These are phyloP conservation scores for Sphenostylis stenocarpa DNA, from an alignment of 306 rosid genomes.

Conservation along the genomic window DNA sequence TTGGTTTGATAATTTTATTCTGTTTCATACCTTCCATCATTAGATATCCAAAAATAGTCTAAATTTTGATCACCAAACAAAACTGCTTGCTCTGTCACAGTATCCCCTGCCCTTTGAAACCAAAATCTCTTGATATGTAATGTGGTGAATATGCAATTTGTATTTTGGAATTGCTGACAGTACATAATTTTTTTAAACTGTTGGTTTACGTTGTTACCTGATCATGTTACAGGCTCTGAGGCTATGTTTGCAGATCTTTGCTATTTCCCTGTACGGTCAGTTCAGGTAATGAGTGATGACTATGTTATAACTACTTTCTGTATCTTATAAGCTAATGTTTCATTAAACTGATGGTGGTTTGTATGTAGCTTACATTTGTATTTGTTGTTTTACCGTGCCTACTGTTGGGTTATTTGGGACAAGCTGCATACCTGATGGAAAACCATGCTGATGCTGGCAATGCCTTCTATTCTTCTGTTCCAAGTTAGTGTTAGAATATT, in stretches of 20 bases:
- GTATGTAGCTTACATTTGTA: conserved; percentile 64
- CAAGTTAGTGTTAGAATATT: conserved; percentile 57
- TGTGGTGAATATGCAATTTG: conserved; percentile 10
- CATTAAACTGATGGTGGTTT: conserved; percentile 38
- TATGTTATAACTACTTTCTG: conserved; percentile 24
- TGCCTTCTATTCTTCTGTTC: conserved; percentile 83
- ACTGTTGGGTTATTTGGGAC: conserved; percentile 97
- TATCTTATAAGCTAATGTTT: conserved; percentile 18
- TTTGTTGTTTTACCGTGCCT: conserved; percentile 67
- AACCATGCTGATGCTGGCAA: conserved; percentile 62
- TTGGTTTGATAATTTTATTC: no score
- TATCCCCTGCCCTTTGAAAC: background rate
- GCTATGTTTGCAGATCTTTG: conserved; percentile 99
- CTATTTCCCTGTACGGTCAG: conserved; percentile 91
- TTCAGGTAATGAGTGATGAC: conserved; percentile 69
- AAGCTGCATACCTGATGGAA: conserved; percentile 96
- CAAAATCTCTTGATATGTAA: background rate
- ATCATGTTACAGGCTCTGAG: conserved; percentile 81
- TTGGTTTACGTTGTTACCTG: conserved; percentile 29
- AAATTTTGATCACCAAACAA: background rate
- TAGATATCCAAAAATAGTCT: no score
- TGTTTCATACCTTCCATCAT: no score
- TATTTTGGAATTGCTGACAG: background rate
- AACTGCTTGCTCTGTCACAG: background rate
- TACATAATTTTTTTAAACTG: background rate